phyloP scores from a whole-genome alignment of 2,329 filamentous ascomycete genomes.

The Exophiala lecanii-corni region DNA sequence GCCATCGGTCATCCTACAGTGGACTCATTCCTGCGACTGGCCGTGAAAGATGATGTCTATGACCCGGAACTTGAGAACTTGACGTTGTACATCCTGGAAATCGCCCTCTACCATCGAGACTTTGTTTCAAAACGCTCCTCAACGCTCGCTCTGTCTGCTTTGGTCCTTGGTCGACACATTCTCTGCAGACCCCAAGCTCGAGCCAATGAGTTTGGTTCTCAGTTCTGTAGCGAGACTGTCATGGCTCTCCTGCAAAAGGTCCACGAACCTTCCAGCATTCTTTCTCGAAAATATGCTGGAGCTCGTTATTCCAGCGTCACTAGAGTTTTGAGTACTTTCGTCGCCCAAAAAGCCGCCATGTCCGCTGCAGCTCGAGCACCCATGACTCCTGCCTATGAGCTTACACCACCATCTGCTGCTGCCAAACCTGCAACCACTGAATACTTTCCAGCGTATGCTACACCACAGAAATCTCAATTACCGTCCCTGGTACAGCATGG shows the following conservation, averaged over 20 bases:
- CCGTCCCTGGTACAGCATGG: slow-evolving; percentile 31
- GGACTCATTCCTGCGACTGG: slow-evolving; percentile 86
- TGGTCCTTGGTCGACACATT: slow-evolving; percentile 82
- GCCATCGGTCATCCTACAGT: slow-evolving; percentile 92
- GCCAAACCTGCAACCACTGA: slow-evolving; percentile 11
- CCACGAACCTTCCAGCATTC: slow-evolving; percentile 62
- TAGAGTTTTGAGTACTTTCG: slow-evolving; percentile 60
- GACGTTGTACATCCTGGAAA: slow-evolving; percentile 89
- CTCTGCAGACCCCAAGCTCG: slow-evolving; percentile 72
- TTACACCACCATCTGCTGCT: slow-evolving; percentile 34
- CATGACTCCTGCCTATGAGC: slow-evolving; percentile 23
- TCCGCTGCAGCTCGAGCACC: slow-evolving; percentile 34
- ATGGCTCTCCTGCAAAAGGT: slow-evolving; percentile 61
- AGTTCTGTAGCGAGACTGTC: slow-evolving; percentile 49
- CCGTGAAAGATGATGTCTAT: slow-evolving; percentile 68
- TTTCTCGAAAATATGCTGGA: slow-evolving; percentile 65
- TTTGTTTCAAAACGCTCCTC: slow-evolving; percentile 92
- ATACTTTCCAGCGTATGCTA: slow-evolving; percentile 24
- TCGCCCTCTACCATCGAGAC: slow-evolving; percentile 91
- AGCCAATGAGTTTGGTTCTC: slow-evolving; percentile 67
- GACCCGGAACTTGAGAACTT: slow-evolving; percentile 91
- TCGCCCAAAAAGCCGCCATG: slow-evolving; percentile 58
- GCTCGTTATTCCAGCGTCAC: slow-evolving; percentile 62
- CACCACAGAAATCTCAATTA: slow-evolving; percentile 26
- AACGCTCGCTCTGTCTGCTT: slow-evolving; percentile 79